Conservation (phyloP, 1,284 basidiomycete genomes). For the Cystobasidium pallidum region DNA sequence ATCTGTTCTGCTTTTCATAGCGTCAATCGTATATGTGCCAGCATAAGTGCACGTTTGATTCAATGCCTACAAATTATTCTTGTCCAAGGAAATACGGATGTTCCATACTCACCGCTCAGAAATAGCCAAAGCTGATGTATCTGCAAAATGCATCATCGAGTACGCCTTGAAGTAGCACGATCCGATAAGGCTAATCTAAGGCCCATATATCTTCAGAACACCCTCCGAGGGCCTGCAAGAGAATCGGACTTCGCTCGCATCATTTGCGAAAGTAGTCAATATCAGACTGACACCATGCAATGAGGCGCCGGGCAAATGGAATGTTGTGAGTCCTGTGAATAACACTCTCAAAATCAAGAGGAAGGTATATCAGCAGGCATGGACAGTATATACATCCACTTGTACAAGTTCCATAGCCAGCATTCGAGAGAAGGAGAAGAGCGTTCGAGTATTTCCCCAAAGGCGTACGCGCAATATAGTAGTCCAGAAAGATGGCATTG, state of each 20-base stretch:
- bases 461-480: constrained; percentile 23
- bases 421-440: constrained; percentile 31
- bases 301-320: constrained; percentile 8
- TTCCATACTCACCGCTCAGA: constrained; percentile 17
- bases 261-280: constrained; percentile 33
- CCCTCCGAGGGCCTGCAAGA: too few species aligned
- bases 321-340: constrained; percentile 21
- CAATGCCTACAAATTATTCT: too few species aligned
- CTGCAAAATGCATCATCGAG: constrained; percentile 26
- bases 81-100: too few species aligned
- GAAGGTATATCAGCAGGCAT: constrained; percentile 16
- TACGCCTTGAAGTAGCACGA: constrained; percentile 34
- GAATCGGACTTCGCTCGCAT: not conserved
- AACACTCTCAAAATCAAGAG: constrained; percentile 15
- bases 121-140: constrained; percentile 23
- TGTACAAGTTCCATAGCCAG: constrained; percentile 37
- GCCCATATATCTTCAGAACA: too few species aligned
- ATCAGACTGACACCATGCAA: constrained; percentile 17
- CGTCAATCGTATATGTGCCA: too few species aligned
- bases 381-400: constrained; percentile 40
- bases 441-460: constrained; percentile 23
- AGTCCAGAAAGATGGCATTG: constrained; percentile 37
- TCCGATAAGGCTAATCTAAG: constrained; percentile 40
- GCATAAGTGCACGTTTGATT: too few species aligned
- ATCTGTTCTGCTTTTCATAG: too few species aligned